These are phyloP conservation scores for Wickerhamomyces tratensis DNA, from an alignment of 805 yeast genomes.

Conservation along the genomic window DNA sequence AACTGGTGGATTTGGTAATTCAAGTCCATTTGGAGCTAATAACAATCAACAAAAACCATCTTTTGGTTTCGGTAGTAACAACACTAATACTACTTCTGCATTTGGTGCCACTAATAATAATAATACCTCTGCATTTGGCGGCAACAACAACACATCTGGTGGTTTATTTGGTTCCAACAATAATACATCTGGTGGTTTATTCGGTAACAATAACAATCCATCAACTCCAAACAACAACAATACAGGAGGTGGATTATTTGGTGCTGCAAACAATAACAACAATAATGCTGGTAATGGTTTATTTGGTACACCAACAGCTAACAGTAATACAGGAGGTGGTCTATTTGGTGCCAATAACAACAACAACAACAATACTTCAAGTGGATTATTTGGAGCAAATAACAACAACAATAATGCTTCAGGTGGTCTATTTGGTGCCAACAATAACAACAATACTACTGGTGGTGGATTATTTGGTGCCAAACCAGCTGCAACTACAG, in stretches of 20 bases:
- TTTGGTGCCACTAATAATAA: conserved; percentile 8
- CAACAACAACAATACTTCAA: conserved; percentile 14
- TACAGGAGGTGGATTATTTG: conserved; percentile 23
- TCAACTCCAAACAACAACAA: conserved; percentile 5
- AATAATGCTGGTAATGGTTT: conserved; percentile 14
- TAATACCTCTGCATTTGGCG: conserved; percentile 14
- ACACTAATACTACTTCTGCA: conserved; percentile 2
- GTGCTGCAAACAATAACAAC: conserved; percentile 12
- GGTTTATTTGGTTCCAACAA: conserved; percentile 16
- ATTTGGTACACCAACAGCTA: conserved; percentile 18
- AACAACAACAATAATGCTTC: conserved; percentile 22
- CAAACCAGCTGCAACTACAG: conserved; percentile 20
- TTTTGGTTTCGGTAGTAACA: no score
- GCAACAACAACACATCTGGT: conserved; percentile 7
- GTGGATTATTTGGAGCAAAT: conserved; percentile 29
- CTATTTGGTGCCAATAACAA: conserved; percentile 20
- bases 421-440: conserved; percentile 27
- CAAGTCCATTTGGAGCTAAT: conserved; percentile 30
- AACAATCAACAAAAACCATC: conserved; percentile 9
- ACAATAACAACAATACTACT: conserved; percentile 15
- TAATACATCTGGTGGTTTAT: conserved; percentile 31
- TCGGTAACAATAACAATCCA: conserved; percentile 25
- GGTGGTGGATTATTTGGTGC: conserved; percentile 34
- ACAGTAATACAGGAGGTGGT: conserved; percentile 17
- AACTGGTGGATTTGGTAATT: conserved; percentile 8